A percentile compares a stretch with the other conserved stretches of the same genome.
Conservation (phyloP, 805 yeast species). For the Candida berthetii region DNA sequence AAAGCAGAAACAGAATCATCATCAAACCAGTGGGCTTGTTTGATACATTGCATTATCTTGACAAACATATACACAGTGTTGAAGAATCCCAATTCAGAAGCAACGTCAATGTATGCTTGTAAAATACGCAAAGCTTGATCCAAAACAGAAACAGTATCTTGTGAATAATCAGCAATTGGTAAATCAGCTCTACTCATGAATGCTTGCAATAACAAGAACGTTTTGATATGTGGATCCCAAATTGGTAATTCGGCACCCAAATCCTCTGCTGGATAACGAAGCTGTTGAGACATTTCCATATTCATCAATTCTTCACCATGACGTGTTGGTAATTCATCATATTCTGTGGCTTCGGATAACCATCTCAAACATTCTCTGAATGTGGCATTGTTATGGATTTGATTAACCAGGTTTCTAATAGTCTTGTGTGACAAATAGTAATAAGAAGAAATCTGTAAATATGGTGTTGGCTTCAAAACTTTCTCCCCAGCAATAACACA, state of each 20-base stretch:
- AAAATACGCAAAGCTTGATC: slow-evolving; percentile 93
- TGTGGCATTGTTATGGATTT: slow-evolving; percentile 36
- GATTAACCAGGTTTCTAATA: slow-evolving; percentile 58
- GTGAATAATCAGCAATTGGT: slow-evolving; percentile 93
- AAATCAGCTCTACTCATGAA: slow-evolving; percentile 79
- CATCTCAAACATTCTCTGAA: slow-evolving; percentile 81
- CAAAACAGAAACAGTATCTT: slow-evolving; percentile 86
- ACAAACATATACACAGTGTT: slow-evolving; percentile 57
- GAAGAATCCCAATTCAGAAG: slow-evolving; percentile 76
- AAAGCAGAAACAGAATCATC: slow-evolving; percentile 51
- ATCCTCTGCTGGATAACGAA: slow-evolving; percentile 62
- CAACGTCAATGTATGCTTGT: slow-evolving; percentile 88
- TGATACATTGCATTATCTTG: slow-evolving; percentile 74
- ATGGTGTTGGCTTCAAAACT: slow-evolving; percentile 61
- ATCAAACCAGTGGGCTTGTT: slow-evolving; percentile 85
- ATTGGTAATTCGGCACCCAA: slow-evolving; percentile 73
- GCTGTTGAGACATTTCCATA: slow-evolving; percentile 69
- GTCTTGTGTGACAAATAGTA: slow-evolving; percentile 92
- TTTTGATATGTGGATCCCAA: slow-evolving; percentile 72
- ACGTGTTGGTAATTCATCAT: slow-evolving; percentile 75
- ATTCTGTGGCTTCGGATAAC: slow-evolving; percentile 85
- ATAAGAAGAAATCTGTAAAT: slow-evolving; percentile 78
- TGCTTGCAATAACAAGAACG: slow-evolving; percentile 84
- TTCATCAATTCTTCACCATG: slow-evolving; percentile 62
- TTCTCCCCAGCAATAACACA: slow-evolving; percentile 55